phyloP scores from a whole-genome alignment of 192 early-diverging fungal genomes.

The Piromyces finnis region DNA sequence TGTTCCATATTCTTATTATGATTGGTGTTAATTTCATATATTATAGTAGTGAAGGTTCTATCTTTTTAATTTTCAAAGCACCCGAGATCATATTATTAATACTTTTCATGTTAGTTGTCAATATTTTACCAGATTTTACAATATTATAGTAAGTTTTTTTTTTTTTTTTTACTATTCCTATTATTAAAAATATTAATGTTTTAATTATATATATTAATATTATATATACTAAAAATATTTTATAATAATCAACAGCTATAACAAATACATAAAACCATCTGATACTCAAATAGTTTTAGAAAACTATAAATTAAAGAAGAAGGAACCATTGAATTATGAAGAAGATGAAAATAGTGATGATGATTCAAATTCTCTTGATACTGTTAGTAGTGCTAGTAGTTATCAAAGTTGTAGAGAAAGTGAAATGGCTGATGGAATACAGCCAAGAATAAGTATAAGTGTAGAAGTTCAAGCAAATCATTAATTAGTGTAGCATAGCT shows the following conservation, averaged over 20 bases:
- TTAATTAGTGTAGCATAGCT: no score
- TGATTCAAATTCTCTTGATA: neutral
- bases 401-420: neutral
- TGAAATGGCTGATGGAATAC: neutral
- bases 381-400: neutral
- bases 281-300: neutral
- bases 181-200: neutral
- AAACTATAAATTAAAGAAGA: neutral
- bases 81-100: neutral
- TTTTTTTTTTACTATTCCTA: neutral
- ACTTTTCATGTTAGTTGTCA: neutral
- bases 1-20: neutral
- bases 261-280: neutral
- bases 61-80: neutral
- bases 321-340: neutral
- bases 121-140: neutral
- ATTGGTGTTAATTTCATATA: neutral
- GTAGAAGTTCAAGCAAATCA: neutral
- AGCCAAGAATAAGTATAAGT: neutral
- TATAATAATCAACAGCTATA: neutral
- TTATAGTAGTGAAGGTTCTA: neutral
- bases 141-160: neutral
- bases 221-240: no score
- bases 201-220: no score
- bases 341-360: neutral